phyloP scores from a whole-genome alignment of 768 basidiomycete genomes.

The Boletus bicolor region DNA sequence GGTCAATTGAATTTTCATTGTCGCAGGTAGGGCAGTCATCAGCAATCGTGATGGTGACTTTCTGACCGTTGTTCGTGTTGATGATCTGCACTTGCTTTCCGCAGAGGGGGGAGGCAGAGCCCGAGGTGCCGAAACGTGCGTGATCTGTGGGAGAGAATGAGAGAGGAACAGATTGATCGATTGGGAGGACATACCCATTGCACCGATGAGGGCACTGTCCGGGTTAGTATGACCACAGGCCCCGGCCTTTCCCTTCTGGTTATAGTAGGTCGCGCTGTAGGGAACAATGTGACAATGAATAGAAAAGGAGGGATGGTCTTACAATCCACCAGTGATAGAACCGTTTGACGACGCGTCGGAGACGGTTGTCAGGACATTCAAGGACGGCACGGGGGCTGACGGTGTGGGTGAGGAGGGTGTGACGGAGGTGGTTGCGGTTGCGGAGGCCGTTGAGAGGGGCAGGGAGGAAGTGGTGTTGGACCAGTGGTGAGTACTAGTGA shows the following conservation, averaged over 20 bases:
- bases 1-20: constrained; percentile 65
- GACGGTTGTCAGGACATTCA: background rate
- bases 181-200: constrained; percentile 47
- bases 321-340: constrained; percentile 39
- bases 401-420: background rate
- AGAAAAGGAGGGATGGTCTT: constrained; percentile 15
- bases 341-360: constrained; percentile 25
- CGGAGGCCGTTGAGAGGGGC: background rate
- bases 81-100: constrained; percentile 62
- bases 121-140: constrained; percentile 47
- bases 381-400: background rate
- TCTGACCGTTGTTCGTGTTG: constrained; percentile 50
- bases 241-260: constrained; percentile 70
- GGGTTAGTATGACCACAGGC: constrained; percentile 66
- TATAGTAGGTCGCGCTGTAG: constrained; percentile 61
- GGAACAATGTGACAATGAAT: background rate
- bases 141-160: constrained; percentile 38
- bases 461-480: background rate
- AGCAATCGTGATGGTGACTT: constrained; percentile 62
- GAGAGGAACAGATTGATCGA: background rate
- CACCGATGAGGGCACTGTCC: constrained; percentile 60
- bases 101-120: constrained; percentile 54
- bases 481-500: background rate
- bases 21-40: constrained; percentile 82
- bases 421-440: background rate